phyloP scores from a whole-genome alignment of 2,329 filamentous ascomycete genomes.

The Apiospora saccharicola region DNA sequence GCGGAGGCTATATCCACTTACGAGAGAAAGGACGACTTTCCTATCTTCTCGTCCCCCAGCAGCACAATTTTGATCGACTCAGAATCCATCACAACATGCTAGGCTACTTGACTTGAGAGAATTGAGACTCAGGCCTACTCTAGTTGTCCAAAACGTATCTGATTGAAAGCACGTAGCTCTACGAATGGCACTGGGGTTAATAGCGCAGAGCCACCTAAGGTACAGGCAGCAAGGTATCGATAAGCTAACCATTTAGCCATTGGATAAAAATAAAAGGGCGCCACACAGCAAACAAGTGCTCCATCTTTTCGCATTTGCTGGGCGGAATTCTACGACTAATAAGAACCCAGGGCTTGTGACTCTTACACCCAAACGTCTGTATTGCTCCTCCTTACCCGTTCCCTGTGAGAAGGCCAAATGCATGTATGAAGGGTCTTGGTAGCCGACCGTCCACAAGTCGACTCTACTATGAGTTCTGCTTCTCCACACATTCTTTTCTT shows the following conservation, averaged over 20 bases:
- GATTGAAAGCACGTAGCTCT: neutral
- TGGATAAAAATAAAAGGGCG: neutral
- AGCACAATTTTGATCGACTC: slow-evolving; percentile 61
- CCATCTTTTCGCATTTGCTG: slow-evolving; percentile 17
- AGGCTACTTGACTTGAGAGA: neutral
- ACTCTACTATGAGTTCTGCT: neutral
- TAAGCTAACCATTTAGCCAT: neutral
- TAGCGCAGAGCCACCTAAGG: slow-evolving; percentile 8
- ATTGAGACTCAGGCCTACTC: no score
- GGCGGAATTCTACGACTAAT: neutral
- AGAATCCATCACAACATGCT: slow-evolving; percentile 51
- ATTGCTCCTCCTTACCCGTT: neutral
- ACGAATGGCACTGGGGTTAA: slow-evolving; percentile 28
- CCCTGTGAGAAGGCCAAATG: neutral
- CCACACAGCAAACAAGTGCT: neutral
- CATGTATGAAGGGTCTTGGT: slow-evolving; percentile 37
- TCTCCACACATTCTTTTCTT: slow-evolving; percentile 18
- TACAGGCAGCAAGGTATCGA: slow-evolving; percentile 1
- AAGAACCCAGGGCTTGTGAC: slow-evolving; percentile 8
- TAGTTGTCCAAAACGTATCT: no score
- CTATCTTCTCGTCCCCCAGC: slow-evolving; percentile 65
- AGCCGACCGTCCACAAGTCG: slow-evolving; percentile 35
- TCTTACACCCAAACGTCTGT: neutral
- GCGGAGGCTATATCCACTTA: slow-evolving; percentile 45
- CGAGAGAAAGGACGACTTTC: slow-evolving; percentile 70